Evolutionary conservation across 371 early-diverging fungal genomes (phyloP).

Genomic region (Synchytrium microbalum): DNA sequence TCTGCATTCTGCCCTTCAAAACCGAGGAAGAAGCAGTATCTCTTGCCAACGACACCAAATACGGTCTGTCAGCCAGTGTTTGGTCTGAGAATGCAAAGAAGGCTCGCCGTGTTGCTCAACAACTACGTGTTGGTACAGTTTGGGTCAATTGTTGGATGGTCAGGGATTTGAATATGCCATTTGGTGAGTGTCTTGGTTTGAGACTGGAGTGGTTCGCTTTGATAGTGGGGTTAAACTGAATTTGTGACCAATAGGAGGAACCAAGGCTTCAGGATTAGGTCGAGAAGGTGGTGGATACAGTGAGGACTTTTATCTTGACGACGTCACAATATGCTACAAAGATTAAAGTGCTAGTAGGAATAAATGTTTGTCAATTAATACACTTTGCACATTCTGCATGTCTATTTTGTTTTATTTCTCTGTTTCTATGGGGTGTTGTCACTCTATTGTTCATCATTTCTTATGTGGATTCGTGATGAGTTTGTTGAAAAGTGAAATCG

Average conservation of each 20-base stretch:
- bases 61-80: slow-evolving; percentile 71
- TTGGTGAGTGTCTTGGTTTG: slow-evolving; percentile 40
- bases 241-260: slow-evolving; percentile 17
- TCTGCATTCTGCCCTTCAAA: slow-evolving; percentile 66
- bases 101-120: slow-evolving; percentile 52
- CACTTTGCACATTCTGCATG: too few species aligned
- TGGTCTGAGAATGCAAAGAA: slow-evolving; percentile 62
- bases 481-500: too few species aligned
- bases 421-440: too few species aligned
- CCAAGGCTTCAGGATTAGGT: slow-evolving; percentile 30
- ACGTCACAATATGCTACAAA: too few species aligned
- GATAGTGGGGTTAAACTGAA: too few species aligned
- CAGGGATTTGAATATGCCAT: slow-evolving; percentile 61
- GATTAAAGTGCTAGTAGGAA: too few species aligned
- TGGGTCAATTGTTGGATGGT: slow-evolving; percentile 75
- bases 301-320: too few species aligned
- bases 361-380: too few species aligned
- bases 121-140: slow-evolving; percentile 45
- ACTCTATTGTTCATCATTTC: too few species aligned
- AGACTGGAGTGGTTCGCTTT: neutral
- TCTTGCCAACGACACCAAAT: slow-evolving; percentile 60
- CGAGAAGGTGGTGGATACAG: slow-evolving; percentile 29
- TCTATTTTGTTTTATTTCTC: too few species aligned
- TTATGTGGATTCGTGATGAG: too few species aligned
- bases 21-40: slow-evolving; percentile 58